Evolutionary conservation across 2,329 filamentous ascomycete species (phyloP).

Genomic region (Ophiostoma angusticollis): DNA sequence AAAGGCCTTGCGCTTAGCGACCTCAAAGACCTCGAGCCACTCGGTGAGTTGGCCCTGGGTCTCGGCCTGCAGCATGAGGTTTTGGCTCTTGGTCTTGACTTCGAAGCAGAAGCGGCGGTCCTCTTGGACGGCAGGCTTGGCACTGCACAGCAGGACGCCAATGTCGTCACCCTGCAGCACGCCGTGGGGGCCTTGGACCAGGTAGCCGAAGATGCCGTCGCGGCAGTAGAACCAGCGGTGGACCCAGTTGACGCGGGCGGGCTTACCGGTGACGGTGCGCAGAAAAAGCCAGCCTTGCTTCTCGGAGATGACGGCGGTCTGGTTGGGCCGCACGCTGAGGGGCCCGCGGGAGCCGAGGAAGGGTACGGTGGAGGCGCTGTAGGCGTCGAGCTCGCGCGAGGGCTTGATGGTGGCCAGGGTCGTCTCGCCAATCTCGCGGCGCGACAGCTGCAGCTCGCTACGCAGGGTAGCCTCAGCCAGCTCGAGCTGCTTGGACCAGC

Average conservation of each 20-base stretch:
- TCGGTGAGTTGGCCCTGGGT: constrained; percentile 85
- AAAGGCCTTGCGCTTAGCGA: constrained; percentile 84
- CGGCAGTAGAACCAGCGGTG: constrained; percentile 93
- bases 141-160: constrained; percentile 84
- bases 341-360: constrained; percentile 61
- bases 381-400: constrained; percentile 85
- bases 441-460: constrained; percentile 63
- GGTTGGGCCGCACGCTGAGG: constrained; percentile 43
- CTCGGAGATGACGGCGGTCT: constrained; percentile 45
- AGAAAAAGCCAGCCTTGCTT: constrained; percentile 95
- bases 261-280: constrained; percentile 71
- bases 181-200: constrained; percentile 70
- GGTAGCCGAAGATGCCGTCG: constrained; percentile 89
- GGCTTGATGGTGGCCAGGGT: constrained; percentile 61
- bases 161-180: constrained; percentile 95
- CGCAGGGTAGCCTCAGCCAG: constrained; percentile 72
- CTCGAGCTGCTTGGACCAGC: constrained; percentile 94
- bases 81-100: constrained; percentile 93
- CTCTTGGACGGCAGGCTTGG: constrained; percentile 80
- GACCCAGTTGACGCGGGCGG: constrained; percentile 78
- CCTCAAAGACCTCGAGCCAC: constrained; percentile 88
- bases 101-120: constrained; percentile 96
- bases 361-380: constrained; percentile 78
- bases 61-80: constrained; percentile 80
- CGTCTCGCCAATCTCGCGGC: constrained; percentile 69